A percentile compares a stretch with the other conserved stretches of the same genome.
Conservation (phyloP, 176 grass and related monocot genomes). For the Saccharum officinarum region DNA sequence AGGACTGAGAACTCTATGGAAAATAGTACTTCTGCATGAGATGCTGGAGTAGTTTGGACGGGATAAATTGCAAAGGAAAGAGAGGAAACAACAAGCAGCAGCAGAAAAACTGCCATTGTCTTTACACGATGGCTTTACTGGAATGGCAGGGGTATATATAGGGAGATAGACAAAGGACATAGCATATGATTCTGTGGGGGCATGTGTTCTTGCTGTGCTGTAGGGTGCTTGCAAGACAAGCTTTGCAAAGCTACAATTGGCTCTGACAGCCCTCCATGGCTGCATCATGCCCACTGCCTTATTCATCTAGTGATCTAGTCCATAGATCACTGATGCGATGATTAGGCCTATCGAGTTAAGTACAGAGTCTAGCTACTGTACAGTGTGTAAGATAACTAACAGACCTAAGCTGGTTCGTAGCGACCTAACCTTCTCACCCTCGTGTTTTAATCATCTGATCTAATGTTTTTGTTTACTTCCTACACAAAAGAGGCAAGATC, state of each 20-base stretch:
- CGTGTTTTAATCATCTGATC: constrained; percentile 62
- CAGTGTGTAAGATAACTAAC: constrained; percentile 31
- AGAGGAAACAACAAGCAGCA: constrained; percentile 55
- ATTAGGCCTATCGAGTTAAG: constrained; percentile 54
- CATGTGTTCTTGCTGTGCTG: constrained; percentile 34
- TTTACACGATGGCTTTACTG: constrained; percentile 45
- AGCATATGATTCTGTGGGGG: constrained; percentile 56
- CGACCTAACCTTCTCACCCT: constrained; percentile 12
- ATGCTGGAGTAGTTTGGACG: constrained; percentile 37
- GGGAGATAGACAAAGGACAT: constrained; percentile 46
- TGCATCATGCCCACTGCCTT: constrained; percentile 67
- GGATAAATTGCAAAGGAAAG: constrained; percentile 52
- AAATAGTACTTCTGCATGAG: constrained; percentile 40
- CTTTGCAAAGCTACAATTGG: constrained; percentile 60
- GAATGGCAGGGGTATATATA: constrained; percentile 60
- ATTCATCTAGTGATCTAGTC: constrained; percentile 54
- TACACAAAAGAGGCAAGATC: constrained; percentile 37
- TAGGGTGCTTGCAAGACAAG: constrained; percentile 88
- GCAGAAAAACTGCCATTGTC: constrained; percentile 70
- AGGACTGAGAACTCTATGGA: constrained; percentile 21
- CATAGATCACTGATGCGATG: constrained; percentile 38
- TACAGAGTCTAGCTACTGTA: constrained; percentile 36
- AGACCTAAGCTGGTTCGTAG: constrained; percentile 37
- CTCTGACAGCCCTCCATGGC: constrained; percentile 76
- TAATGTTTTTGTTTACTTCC: constrained; percentile 46